Evolutionary conservation across 2,329 filamentous ascomycete species (phyloP), one percentile per base, ranked within the genome.

Genomic region (Ilyonectria destructans): DNA sequence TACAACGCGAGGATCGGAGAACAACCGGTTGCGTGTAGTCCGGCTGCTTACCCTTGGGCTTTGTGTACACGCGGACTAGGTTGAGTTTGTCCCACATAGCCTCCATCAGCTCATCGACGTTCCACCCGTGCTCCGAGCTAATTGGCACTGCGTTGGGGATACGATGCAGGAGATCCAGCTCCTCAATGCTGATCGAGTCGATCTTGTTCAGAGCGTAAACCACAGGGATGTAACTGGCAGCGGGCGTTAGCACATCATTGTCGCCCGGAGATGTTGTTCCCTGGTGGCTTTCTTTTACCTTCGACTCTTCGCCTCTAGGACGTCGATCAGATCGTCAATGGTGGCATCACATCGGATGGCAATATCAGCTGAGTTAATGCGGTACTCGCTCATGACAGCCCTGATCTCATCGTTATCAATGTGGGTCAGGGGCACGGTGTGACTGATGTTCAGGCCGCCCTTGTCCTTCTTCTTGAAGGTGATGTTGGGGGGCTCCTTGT

Each of bases 391-490:
- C 94, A 99, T 96, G 75, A 99, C 96, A 60, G 96, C 96, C 85
- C 94, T 97, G 87, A 99, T 97, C 85, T 99, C 96, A 78, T 97
- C 96, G 74, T 95, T 88, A 80, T 96, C 93, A 78, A 99, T 97
- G 82, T 99, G 94, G 26, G 92, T 92, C 74, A 99, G 86, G 6
- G 95, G 94, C 51, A 96, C 92, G 2, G 96, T 99, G 83, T 90
- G 96, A n/a, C 95, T 97, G 79, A 99, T 96, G 78, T 93, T 95
- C 79, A 99, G 90, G 40, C 96, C 96, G 75, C 96, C 96, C 79
- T 98, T 98, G 83, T 99, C 96, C 87, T 99, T 99, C 88, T 99
- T 99, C 85, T 92, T 97, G 87, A 98, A 97, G n/a, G 96, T 93
- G 78, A 99, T 99, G 81, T 99, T 99, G 46, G 96, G 96, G 29